These are phyloP conservation scores for Penicillium sclerotigenum DNA, from an alignment of 2,329 filamentous ascomycete genomes.

Conservation along the genomic window DNA sequence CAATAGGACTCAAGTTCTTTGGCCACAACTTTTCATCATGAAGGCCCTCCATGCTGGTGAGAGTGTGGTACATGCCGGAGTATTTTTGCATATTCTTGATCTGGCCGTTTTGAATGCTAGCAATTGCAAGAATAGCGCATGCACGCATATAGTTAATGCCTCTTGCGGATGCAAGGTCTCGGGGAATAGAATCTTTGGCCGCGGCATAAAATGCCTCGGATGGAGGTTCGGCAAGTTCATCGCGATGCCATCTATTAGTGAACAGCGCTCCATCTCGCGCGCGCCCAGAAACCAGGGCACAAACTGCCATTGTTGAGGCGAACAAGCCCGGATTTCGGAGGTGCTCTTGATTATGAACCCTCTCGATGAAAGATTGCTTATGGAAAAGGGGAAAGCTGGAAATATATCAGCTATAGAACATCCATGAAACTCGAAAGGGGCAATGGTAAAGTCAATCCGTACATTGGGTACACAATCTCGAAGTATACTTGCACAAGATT, in stretches of 20 bases:
- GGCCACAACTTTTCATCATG: constrained; percentile 57
- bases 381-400: constrained; percentile 52
- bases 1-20: constrained; percentile 42
- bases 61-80: constrained; percentile 50
- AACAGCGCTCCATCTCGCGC: constrained; percentile 51
- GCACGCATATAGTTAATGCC: constrained; percentile 43
- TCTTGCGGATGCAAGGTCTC: constrained; percentile 34
- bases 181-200: constrained; percentile 41
- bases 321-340: constrained; percentile 45
- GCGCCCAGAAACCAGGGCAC: constrained; percentile 49
- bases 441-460: constrained; percentile 3
- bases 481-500: constrained; percentile 52
- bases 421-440: too few relatives aligned
- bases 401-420: not conserved
- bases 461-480: constrained; percentile 54
- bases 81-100: constrained; percentile 51
- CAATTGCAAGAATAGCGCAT: constrained; percentile 50
- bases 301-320: constrained; percentile 52
- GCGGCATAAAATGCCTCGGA: constrained; percentile 48
- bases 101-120: constrained; percentile 52
- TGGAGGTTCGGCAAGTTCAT: constrained; percentile 31
- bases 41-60: constrained; percentile 49
- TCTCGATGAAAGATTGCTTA: constrained; percentile 42
- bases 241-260: constrained; percentile 33
- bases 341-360: constrained; percentile 46